Evolutionary conservation across 768 basidiomycete genomes (phyloP).

Genomic region (Termitomyces sp.): DNA sequence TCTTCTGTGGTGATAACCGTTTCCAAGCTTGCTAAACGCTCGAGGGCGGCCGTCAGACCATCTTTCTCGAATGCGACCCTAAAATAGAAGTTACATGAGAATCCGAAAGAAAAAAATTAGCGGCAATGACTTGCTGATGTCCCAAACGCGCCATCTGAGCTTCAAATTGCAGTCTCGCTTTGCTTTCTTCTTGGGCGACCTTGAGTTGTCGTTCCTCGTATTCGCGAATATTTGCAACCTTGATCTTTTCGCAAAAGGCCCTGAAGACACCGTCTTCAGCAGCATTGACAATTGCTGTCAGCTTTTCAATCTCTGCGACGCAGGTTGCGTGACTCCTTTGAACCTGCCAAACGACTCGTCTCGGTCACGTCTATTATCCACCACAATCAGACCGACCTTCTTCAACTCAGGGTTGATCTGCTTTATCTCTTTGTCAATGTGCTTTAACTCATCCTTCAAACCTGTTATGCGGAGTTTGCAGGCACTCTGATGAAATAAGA

Average conservation of each 20-base stretch:
- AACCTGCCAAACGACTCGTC: slow-evolving; percentile 34
- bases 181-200: slow-evolving; percentile 84
- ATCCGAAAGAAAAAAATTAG: not conserved
- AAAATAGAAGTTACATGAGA: not conserved
- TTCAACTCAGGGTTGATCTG: slow-evolving; percentile 64
- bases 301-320: slow-evolving; percentile 47
- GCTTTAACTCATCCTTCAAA: slow-evolving; percentile 80
- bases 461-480: slow-evolving; percentile 74
- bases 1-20: slow-evolving; percentile 50
- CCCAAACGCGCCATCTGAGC: slow-evolving; percentile 82
- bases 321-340: slow-evolving; percentile 49
- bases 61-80: slow-evolving; percentile 83
- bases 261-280: slow-evolving; percentile 82
- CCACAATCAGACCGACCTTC: slow-evolving; percentile 42
- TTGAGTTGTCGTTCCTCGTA: slow-evolving; percentile 92
- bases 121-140: slow-evolving; percentile 62
- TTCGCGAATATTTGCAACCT: slow-evolving; percentile 79
- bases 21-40: slow-evolving; percentile 56
- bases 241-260: slow-evolving; percentile 76
- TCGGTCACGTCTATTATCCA: not conserved
- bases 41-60: slow-evolving; percentile 59
- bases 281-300: slow-evolving; percentile 57
- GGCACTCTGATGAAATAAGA: slow-evolving; percentile 49
- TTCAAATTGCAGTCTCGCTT: slow-evolving; percentile 77
- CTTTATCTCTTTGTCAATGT: slow-evolving; percentile 68